Evolutionary conservation across 768 basidiomycete species (phyloP).

Genomic region (Kwoniella pini): DNA sequence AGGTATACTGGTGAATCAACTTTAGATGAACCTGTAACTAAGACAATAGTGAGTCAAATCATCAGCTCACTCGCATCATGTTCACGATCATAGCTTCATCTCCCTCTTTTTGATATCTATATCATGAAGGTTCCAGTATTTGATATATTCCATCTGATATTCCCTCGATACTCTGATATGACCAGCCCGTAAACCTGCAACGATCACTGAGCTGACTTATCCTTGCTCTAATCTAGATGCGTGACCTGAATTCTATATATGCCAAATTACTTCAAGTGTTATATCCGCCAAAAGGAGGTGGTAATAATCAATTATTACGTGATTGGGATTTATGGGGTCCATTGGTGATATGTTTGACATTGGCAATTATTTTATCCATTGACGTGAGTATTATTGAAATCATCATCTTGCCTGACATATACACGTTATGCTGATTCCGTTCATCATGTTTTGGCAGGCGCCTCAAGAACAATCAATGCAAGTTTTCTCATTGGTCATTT

Average conservation of each 20-base stretch:
- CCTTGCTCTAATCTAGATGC: conserved; percentile 61
- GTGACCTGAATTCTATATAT: conserved; percentile 87
- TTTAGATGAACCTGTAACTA: conserved; percentile 84
- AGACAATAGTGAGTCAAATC: conserved; percentile 74
- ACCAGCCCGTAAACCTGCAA: no score
- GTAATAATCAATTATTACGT: conserved; percentile 80
- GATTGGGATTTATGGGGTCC: conserved; percentile 99
- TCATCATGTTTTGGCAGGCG: conserved; percentile 60
- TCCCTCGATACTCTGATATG: no score
- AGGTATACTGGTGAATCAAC: conserved; percentile 84
- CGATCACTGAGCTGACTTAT: no score
- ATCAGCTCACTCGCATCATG: neutral
- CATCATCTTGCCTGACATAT: neutral
- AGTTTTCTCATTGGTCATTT: conserved; percentile 91
- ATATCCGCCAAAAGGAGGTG: conserved; percentile 71
- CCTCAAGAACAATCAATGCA: conserved; percentile 77
- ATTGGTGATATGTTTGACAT: conserved; percentile 59
- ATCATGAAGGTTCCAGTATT: no score
- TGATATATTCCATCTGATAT: no score
- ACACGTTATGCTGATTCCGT: neutral
- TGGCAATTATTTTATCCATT: conserved; percentile 42
- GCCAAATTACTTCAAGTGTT: conserved; percentile 90
- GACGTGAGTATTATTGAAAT: conserved; percentile 33
- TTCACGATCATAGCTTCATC: no score
- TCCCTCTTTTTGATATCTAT: no score